Conservation (phyloP, 495 filamentous ascomycete species). For the Penicillium roqueforti region DNA sequence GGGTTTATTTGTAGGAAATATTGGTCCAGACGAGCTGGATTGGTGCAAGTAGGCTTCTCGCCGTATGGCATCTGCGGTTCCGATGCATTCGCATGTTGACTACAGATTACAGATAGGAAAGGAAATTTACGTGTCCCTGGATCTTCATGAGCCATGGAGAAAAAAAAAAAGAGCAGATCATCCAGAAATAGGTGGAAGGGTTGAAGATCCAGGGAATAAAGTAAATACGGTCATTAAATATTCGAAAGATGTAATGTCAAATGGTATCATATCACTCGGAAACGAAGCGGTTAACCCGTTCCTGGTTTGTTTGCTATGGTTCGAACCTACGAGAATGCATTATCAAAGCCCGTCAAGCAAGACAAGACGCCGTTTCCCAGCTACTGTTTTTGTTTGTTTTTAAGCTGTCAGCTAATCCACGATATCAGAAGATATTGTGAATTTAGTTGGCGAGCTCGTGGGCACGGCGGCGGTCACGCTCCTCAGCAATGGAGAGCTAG, state of each 20-base stretch:
- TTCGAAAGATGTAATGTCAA: constrained; percentile 30
- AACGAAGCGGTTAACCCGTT: constrained; percentile 26
- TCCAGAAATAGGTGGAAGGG: neutral
- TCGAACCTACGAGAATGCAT: constrained; percentile 36
- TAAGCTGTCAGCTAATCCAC: constrained; percentile 19
- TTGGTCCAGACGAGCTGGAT: neutral
- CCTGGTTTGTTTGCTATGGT: constrained; percentile 34
- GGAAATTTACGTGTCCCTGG: neutral
- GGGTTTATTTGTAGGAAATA: neutral
- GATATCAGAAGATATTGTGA: constrained; percentile 27
- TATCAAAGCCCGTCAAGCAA: constrained; percentile 41
- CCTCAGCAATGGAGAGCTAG: constrained; percentile 90
- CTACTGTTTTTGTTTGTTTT: constrained; percentile 34
- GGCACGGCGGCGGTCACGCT: constrained; percentile 92
- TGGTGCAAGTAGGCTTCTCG: neutral
- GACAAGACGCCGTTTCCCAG: constrained; percentile 40
- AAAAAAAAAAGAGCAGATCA: neutral
- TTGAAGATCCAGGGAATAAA: constrained; percentile 9
- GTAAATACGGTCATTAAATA: constrained; percentile 32
- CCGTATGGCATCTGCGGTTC: neutral
- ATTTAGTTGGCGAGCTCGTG: constrained; percentile 62
- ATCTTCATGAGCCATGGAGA: neutral
- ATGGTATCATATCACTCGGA: constrained; percentile 38
- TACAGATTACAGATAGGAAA: too few species aligned
- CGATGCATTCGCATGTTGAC: neutral